A percentile compares a stretch with the other conserved stretches of the same genome.
phyloP scores from a whole-genome alignment of 768 basidiomycete genomes.

The Phylloporus rhodoxanthus region DNA sequence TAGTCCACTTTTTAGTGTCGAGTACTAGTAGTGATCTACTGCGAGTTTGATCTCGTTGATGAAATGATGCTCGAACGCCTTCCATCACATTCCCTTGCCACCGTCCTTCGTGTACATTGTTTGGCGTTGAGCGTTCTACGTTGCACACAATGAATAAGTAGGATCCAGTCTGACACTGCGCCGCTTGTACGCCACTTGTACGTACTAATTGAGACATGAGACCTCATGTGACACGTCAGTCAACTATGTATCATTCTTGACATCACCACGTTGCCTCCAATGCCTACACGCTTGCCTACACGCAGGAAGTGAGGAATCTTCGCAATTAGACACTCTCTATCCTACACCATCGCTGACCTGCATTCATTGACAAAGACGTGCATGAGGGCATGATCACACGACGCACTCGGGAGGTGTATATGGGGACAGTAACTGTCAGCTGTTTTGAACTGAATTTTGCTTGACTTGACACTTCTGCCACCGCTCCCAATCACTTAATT shows the following conservation, averaged over 20 bases:
- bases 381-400: neutral
- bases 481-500: neutral
- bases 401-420: neutral
- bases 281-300: too few relatives aligned
- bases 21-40: constrained; percentile 55
- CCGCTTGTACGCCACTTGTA: neutral
- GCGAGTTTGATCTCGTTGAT: constrained; percentile 47
- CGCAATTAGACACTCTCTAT: neutral
- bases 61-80: constrained; percentile 17
- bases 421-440: neutral
- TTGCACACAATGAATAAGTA: too few relatives aligned
- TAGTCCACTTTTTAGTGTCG: constrained; percentile 53
- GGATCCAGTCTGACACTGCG: too few relatives aligned
- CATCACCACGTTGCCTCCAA: neutral
- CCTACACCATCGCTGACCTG: neutral
- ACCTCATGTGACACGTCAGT: neutral
- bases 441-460: neutral
- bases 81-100: too few relatives aligned
- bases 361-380: neutral
- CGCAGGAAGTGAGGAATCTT: too few relatives aligned
- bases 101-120: too few relatives aligned
- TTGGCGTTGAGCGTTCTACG: too few relatives aligned
- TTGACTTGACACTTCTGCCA: constrained; percentile 5
- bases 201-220: constrained; percentile 4
- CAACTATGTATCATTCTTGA: neutral